These are phyloP conservation scores for Blastomyces parvus DNA, from an alignment of 2,329 filamentous ascomycete genomes.

Conservation along the genomic window DNA sequence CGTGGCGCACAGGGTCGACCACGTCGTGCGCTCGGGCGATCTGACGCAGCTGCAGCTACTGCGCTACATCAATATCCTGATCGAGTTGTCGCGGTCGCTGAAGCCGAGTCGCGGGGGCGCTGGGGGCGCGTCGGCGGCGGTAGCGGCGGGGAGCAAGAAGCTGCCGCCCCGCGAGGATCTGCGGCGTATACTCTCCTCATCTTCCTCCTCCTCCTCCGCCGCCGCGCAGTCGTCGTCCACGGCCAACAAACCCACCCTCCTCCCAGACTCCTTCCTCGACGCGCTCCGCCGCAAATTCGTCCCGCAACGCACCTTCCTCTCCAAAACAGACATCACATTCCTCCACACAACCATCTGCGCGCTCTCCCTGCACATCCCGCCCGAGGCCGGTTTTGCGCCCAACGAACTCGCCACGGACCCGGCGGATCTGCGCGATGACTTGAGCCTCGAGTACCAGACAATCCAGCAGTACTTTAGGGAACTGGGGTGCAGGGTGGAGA, in stretches of 20 bases:
- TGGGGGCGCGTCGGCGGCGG: slow-evolving; percentile 16
- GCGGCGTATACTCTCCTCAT: slow-evolving; percentile 28
- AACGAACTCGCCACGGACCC: slow-evolving; percentile 37
- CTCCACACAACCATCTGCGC: slow-evolving; percentile 40
- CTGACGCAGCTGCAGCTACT: slow-evolving; percentile 36
- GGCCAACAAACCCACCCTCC: slow-evolving; percentile 14
- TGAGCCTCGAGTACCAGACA: slow-evolving; percentile 30
- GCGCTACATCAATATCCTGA: slow-evolving; percentile 37
- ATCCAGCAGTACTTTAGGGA: slow-evolving; percentile 38
- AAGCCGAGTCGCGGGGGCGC: slow-evolving; percentile 21
- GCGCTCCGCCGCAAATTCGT: slow-evolving; percentile 35
- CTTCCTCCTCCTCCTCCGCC: slow-evolving; percentile 18
- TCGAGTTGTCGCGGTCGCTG: slow-evolving; percentile 34
- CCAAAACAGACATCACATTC: slow-evolving; percentile 33
- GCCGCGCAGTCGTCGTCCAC: too few relatives aligned
- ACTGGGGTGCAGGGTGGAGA: slow-evolving; percentile 37
- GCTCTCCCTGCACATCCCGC: slow-evolving; percentile 38
- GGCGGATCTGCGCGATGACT: slow-evolving; percentile 37
- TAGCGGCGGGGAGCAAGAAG: slow-evolving; percentile 29
- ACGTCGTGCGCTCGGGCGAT: slow-evolving; percentile 32
- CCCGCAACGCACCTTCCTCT: slow-evolving; percentile 28
- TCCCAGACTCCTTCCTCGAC: slow-evolving; percentile 34
- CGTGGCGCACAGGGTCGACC: slow-evolving; percentile 35
- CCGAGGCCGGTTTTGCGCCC: slow-evolving; percentile 28
- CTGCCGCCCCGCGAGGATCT: slow-evolving; percentile 34